A percentile compares a stretch with the other conserved stretches of the same genome.
Evolutionary conservation across 2,329 filamentous ascomycete species (phyloP).

Genomic region (Colletotrichum tamarilloi): DNA sequence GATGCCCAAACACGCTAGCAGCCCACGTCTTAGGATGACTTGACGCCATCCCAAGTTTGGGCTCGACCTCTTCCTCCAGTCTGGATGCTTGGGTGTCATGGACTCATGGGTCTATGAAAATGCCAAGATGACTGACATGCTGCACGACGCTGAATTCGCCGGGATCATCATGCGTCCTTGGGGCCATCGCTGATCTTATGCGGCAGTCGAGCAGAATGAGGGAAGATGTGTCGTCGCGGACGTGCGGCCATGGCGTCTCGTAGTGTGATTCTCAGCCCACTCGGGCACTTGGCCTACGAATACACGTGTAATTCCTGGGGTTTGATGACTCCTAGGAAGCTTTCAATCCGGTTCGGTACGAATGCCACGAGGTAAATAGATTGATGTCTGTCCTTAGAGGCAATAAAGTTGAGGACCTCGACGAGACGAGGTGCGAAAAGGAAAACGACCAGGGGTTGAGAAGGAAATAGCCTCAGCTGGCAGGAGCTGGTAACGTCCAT

Average conservation of each 20-base stretch:
- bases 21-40: conserved; percentile 13
- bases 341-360: neutral
- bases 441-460: neutral
- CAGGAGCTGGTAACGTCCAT: neutral
- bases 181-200: neutral
- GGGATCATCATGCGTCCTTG: neutral
- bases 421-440: neutral
- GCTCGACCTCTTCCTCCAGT: neutral
- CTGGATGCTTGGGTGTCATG: neutral
- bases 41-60: conserved; percentile 22
- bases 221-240: neutral
- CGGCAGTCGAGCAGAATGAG: neutral
- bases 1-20: conserved; percentile 27
- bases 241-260: neutral
- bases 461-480: conserved; percentile 12
- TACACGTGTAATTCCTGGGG: too few species aligned
- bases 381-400: neutral
- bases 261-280: neutral
- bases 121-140: neutral
- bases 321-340: too few species aligned
- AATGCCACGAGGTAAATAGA: neutral
- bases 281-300: neutral
- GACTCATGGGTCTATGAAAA: neutral
- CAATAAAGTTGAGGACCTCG: neutral
- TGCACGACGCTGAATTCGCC: neutral